Percentiles rank a stretch among this genome's conserved stretches.
These are phyloP conservation scores for Aurinia saxatilis DNA, from an alignment of 345 rosid genomes.

Conservation along the genomic window DNA sequence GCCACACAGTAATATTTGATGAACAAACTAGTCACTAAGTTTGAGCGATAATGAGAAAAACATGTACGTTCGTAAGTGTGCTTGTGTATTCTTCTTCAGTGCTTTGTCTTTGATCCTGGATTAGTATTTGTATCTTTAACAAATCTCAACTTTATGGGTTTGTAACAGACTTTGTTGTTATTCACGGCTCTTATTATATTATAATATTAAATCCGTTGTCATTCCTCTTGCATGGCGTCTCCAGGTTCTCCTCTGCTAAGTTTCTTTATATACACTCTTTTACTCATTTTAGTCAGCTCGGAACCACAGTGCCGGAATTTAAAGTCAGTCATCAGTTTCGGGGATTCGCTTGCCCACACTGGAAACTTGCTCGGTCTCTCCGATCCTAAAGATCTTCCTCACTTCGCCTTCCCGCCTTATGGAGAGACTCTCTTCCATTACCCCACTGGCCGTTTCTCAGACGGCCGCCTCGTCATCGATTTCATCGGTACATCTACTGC, in stretches of 20 bases:
- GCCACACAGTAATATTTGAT: not conserved
- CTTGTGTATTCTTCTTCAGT: no score
- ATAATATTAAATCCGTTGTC: no score
- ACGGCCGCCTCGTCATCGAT: slow-evolving; percentile 47
- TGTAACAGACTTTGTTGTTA: no score
- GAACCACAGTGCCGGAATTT: not conserved
- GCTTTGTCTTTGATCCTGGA: no score
- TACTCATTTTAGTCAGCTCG: not conserved
- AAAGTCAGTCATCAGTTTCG: slow-evolving; percentile 44
- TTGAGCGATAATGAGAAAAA: not conserved
- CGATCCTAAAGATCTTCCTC: not conserved
- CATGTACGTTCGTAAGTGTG: no score
- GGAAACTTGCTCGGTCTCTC: slow-evolving; percentile 33
- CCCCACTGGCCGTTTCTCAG: slow-evolving; percentile 39
- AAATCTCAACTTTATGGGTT: no score
- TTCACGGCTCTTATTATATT: no score
- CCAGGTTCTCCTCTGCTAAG: not conserved
- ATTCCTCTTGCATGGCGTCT: slow-evolving; percentile 9
- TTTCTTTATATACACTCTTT: not conserved
- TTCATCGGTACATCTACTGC: slow-evolving; percentile 34
- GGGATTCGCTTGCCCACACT: slow-evolving; percentile 50
- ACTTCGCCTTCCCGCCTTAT: slow-evolving; percentile 33
- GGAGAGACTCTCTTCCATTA: slow-evolving; percentile 41
- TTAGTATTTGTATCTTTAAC: no score
- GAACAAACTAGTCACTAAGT: not conserved